Evolutionary conservation across 1,284 basidiomycete species (phyloP).

Genomic region (Ceratobasidium sp.): DNA sequence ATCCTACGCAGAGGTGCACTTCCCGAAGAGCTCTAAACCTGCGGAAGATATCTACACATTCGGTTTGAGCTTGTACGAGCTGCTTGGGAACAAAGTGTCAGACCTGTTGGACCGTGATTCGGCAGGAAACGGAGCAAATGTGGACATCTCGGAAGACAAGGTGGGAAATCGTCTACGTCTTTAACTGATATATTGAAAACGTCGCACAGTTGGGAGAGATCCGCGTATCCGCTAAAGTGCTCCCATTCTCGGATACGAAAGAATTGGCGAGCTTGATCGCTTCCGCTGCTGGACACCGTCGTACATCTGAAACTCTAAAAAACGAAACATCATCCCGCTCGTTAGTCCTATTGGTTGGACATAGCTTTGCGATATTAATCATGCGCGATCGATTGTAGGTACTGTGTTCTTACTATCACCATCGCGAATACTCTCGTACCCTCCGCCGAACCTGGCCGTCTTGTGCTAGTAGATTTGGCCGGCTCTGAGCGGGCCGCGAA

Average conservation of each 20-base stretch:
- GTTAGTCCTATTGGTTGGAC: conserved; percentile 3
- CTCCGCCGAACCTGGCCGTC: conserved; percentile 51
- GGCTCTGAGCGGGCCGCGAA: conserved; percentile 45
- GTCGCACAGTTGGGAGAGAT: conserved; percentile 14
- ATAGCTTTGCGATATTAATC: too few relatives aligned
- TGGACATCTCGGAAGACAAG: conserved; percentile 35
- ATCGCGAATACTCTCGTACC: conserved; percentile 50
- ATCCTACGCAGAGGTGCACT: conserved; percentile 16
- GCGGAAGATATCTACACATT: conserved; percentile 17
- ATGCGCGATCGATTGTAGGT: conserved; percentile 49
- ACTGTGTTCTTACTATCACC: conserved; percentile 50
- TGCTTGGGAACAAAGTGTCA: conserved; percentile 30
- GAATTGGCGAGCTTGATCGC: conserved; percentile 11
- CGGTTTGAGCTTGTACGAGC: conserved; percentile 34
- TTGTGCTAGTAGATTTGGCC: conserved; percentile 50
- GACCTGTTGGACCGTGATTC: conserved; percentile 26
- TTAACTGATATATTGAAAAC: not conserved
- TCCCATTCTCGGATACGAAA: conserved; percentile 1
- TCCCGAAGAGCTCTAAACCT: conserved; percentile 5
- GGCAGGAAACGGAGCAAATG: conserved; percentile 12
- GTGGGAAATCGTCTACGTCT: not conserved
- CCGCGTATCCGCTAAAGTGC: conserved; percentile 26
- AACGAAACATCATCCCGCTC: conserved; percentile 44
- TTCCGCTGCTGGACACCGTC: conserved; percentile 45
- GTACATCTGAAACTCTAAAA: conserved; percentile 48